These are phyloP conservation scores for Bipolaris oryzae DNA, from an alignment of 2,329 filamentous ascomycete species.

Conservation along the genomic window DNA sequence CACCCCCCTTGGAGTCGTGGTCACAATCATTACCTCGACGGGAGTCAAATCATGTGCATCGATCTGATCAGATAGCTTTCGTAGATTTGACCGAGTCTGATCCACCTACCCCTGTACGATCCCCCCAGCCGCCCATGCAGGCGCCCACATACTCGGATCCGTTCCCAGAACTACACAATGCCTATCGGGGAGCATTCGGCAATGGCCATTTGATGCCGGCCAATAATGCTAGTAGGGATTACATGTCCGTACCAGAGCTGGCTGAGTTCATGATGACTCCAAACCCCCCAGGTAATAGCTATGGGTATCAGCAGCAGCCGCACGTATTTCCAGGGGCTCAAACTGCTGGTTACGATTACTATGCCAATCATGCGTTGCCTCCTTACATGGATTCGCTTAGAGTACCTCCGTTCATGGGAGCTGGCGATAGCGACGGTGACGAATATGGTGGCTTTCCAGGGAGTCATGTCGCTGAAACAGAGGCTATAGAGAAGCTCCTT, in stretches of 20 bases:
- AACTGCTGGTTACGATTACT: not conserved
- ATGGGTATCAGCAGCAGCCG: conserved; percentile 18
- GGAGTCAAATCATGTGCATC: not conserved
- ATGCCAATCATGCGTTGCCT: not conserved
- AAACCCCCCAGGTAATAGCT: conserved; percentile 18
- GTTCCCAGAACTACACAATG: conserved; percentile 11
- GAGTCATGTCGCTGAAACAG: conserved; percentile 17
- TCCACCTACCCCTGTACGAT: conserved; percentile 16
- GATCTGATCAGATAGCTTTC: not conserved
- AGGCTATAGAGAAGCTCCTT: conserved; percentile 40
- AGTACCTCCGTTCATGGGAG: not conserved
- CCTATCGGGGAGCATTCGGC: conserved; percentile 5
- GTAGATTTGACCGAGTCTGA: conserved; percentile 36
- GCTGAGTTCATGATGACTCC: conserved; percentile 36
- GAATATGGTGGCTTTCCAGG: conserved; percentile 25
- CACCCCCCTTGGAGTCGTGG: conserved; percentile 22
- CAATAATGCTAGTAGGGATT: conserved; percentile 30
- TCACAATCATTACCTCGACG: conserved; percentile 10
- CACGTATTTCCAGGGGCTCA: not conserved
- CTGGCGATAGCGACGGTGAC: conserved; percentile 19
- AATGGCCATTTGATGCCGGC: conserved; percentile 11
- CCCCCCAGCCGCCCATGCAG: not conserved
- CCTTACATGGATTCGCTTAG: not conserved
- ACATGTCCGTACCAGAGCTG: conserved; percentile 36
- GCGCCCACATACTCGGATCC: conserved; percentile 7